These are phyloP conservation scores for Arthroderma sp. DNA, from an alignment of 2,329 filamentous ascomycete genomes.

Conservation along the genomic window DNA sequence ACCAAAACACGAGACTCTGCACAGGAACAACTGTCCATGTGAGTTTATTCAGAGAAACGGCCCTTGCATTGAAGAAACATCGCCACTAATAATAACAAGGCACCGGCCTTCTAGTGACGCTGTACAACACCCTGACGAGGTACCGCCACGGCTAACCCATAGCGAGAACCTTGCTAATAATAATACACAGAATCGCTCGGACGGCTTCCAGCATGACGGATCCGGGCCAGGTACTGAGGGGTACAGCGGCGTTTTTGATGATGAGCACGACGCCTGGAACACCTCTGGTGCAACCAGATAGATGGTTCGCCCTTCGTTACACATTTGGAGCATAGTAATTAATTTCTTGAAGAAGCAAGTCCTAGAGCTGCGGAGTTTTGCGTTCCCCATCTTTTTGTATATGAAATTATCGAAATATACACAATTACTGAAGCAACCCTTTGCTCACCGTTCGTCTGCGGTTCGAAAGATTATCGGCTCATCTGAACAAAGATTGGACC, in stretches of 20 bases:
- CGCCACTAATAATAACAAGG: background rate
- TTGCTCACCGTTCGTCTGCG: background rate
- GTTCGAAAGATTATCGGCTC: background rate
- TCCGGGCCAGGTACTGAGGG: background rate
- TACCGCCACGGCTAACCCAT: background rate
- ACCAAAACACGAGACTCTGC: conserved; percentile 45
- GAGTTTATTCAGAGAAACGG: conserved; percentile 6
- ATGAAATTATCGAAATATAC: background rate
- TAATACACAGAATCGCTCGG: background rate
- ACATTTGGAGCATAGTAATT: conserved; percentile 1
- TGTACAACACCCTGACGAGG: background rate
- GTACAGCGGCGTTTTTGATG: conserved; percentile 19
- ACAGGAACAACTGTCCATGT: conserved; percentile 36
- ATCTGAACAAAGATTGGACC: background rate
- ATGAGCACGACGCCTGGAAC: conserved; percentile 22
- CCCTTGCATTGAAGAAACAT: background rate
- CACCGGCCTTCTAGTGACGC: background rate
- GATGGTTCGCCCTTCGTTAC: background rate
- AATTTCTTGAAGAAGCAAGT: background rate
- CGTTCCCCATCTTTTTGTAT: background rate
- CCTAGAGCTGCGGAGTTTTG: background rate
- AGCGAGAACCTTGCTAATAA: background rate
- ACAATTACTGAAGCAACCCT: background rate
- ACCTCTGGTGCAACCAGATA: conserved; percentile 8
- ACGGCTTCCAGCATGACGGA: conserved; percentile 2